A percentile compares a stretch with the other conserved stretches of the same genome.
phyloP scores from a whole-genome alignment of 2,329 filamentous ascomycete species.

The Teratosphaeria zuluensis region DNA sequence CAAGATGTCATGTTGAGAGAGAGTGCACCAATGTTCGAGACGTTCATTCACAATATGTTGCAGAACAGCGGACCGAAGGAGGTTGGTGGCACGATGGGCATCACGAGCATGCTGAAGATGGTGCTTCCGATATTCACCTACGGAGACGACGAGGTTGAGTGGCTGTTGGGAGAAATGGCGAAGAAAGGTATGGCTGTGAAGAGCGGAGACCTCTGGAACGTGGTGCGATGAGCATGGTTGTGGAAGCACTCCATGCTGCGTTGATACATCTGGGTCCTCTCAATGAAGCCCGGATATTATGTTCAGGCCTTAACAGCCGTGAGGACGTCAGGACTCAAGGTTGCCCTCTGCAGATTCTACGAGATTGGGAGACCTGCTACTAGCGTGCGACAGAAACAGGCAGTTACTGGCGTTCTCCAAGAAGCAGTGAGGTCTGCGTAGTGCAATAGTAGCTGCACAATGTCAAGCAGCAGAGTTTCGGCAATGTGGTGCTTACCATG shows the following conservation, averaged over 20 bases:
- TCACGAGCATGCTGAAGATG: conserved; percentile 93
- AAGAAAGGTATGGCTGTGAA: conserved; percentile 52
- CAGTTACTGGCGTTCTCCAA: no score
- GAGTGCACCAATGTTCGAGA: conserved; percentile 69
- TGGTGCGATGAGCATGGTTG: neutral
- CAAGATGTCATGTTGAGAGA: conserved; percentile 54
- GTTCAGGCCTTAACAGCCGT: no score
- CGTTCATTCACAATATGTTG: conserved; percentile 90
- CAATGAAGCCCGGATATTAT: no score
- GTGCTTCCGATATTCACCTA: conserved; percentile 80
- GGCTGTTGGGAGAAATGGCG: conserved; percentile 73
- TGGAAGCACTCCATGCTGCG: neutral
- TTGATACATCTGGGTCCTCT: neutral
- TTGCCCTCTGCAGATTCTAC: no score
- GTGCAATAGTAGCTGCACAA: no score
- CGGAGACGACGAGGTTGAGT: conserved; percentile 77
- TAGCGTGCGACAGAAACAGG: no score
- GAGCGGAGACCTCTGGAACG: conserved; percentile 24
- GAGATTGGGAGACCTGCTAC: no score
- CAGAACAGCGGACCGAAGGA: conserved; percentile 57
- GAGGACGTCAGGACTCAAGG: no score
- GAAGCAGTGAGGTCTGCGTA: no score
- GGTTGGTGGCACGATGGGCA: conserved; percentile 67
- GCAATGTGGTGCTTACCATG: no score
- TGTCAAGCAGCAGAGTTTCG: no score